Evolutionary conservation across 2,329 filamentous ascomycete species (phyloP).

Genomic region (Phoma sp.): DNA sequence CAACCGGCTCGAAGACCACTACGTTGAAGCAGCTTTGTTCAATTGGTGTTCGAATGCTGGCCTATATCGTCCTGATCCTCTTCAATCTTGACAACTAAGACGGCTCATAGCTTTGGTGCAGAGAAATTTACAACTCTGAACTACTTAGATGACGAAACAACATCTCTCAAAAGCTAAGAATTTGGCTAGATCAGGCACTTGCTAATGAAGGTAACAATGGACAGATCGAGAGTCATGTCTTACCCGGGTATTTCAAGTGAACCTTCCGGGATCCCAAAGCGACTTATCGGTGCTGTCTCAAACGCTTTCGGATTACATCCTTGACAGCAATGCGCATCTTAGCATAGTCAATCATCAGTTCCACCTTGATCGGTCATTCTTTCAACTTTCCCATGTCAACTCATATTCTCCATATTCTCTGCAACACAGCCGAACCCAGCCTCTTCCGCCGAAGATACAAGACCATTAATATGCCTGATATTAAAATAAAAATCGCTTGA

Average conservation of each 20-base stretch:
- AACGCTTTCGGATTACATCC: constrained; percentile 3
- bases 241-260: constrained; percentile 3
- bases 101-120: too few species aligned
- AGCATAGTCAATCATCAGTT: not conserved
- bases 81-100: too few species aligned
- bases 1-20: too few species aligned
- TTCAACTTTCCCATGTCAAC: not conserved
- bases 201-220: not conserved
- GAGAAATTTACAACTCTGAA: too few species aligned
- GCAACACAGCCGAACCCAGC: constrained; percentile 1
- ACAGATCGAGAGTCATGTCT: constrained; percentile 2
- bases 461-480: not conserved
- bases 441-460: not conserved
- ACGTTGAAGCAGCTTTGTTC: too few species aligned
- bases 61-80: too few species aligned
- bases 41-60: too few species aligned
- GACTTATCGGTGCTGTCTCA: not conserved
- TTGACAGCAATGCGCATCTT: not conserved
- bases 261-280: not conserved
- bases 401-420: not conserved
- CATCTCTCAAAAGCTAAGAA: too few species aligned
- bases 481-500: too few species aligned
- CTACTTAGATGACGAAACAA: too few species aligned
- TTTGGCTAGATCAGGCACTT: not conserved
- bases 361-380: not conserved